Evolutionary conservation across 208 protist genomes (phyloP).

Genomic region (Wallacemonas collosoma): DNA sequence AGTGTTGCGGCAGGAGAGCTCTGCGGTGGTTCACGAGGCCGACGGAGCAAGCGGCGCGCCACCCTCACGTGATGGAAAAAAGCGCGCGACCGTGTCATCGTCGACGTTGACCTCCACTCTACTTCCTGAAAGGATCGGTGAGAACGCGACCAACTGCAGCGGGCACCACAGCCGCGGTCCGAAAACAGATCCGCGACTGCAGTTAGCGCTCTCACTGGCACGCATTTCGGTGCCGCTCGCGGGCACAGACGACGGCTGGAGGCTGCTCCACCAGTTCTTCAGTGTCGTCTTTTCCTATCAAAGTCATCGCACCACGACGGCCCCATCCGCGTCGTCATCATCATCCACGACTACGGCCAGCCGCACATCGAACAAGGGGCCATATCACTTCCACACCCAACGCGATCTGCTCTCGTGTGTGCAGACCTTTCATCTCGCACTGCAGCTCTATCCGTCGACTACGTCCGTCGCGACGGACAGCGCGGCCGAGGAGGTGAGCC

Average conservation of each 20-base stretch:
- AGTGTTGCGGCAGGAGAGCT: slow-evolving; percentile 26
- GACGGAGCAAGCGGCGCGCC: too few species aligned
- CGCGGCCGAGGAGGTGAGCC: background rate
- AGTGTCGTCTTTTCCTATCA: slow-evolving; percentile 31
- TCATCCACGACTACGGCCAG: background rate
- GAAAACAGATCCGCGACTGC: slow-evolving; percentile 3
- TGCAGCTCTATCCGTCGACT: slow-evolving; percentile 30
- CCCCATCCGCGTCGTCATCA: background rate
- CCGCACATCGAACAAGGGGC: background rate
- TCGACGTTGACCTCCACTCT: background rate
- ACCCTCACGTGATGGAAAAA: background rate
- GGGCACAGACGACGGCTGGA: slow-evolving; percentile 54
- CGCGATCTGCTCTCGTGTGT: slow-evolving; percentile 10
- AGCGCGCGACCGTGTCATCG: background rate
- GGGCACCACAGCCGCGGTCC: background rate
- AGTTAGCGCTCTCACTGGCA: slow-evolving; percentile 9
- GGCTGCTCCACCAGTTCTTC: slow-evolving; percentile 59
- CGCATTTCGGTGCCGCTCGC: slow-evolving; percentile 38
- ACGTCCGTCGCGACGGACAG: slow-evolving; percentile 7
- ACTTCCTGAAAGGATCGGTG: background rate
- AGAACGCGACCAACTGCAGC: background rate
- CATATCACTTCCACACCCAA: slow-evolving; percentile 1
- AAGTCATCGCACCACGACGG: background rate
- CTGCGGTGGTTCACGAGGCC: too few species aligned
- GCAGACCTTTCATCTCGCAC: slow-evolving; percentile 16